Conservation (phyloP, 768 basidiomycete species). For the Ramaria sp. region DNA sequence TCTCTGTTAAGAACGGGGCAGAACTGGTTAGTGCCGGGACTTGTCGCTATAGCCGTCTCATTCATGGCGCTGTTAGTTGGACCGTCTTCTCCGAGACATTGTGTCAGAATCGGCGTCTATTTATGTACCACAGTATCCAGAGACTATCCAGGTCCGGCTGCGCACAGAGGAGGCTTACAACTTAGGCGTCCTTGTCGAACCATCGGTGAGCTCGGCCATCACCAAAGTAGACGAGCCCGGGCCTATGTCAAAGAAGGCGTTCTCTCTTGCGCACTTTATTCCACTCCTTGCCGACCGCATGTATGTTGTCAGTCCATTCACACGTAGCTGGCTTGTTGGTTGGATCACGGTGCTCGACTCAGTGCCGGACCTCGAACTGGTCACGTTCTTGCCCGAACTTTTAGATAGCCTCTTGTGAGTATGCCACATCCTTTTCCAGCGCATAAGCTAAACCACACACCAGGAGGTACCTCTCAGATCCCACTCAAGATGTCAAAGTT, state of each 20-base stretch:
- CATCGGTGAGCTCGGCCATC: neutral
- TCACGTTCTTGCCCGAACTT: constrained; percentile 91
- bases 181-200: constrained; percentile 45
- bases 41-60: neutral
- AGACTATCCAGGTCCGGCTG: constrained; percentile 56
- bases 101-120: constrained; percentile 94
- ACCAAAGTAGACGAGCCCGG: constrained; percentile 24
- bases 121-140: constrained; percentile 82
- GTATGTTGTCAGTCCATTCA: constrained; percentile 91
- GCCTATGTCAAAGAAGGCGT: constrained; percentile 56
- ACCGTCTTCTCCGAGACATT: constrained; percentile 95
- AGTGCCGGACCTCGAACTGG: constrained; percentile 91
- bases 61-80: constrained; percentile 32
- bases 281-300: constrained; percentile 89
- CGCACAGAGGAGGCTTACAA: constrained; percentile 34
- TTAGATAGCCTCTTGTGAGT: constrained; percentile 85
- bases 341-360: constrained; percentile 96
- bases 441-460: neutral
- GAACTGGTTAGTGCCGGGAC: constrained; percentile 40
- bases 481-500: constrained; percentile 84
- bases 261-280: constrained; percentile 90
- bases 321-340: constrained; percentile 89
- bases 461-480: constrained; percentile 93
- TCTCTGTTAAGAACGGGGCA: constrained; percentile 96
- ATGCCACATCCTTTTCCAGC: constrained; percentile 3